Conservation (phyloP, 2,329 filamentous ascomycete species). For the Stenocarpella maydis region DNA sequence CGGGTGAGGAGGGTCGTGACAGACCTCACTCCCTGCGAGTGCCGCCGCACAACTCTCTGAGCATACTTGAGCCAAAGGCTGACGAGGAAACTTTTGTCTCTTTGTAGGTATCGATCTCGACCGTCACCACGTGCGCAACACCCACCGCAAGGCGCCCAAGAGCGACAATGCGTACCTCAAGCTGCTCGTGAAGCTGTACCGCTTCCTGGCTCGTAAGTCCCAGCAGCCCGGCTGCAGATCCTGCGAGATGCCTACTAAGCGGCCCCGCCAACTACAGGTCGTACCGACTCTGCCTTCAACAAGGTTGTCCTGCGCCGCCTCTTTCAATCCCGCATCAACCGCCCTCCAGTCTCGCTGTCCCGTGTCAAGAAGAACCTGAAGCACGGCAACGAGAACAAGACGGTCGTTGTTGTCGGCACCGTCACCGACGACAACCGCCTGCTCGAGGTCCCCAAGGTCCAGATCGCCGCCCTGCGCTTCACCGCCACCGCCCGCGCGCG, state of each 20-base stretch:
- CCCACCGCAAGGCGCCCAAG: conserved; percentile 94
- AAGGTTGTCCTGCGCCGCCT: conserved; percentile 97
- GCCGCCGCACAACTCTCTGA: conserved; percentile 53
- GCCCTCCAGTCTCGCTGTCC: conserved; percentile 91
- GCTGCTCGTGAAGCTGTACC: conserved; percentile 97
- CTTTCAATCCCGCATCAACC: conserved; percentile 99
- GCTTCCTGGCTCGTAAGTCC: conserved; percentile 90
- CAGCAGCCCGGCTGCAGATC: conserved; percentile 6
- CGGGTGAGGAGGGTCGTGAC: conserved; percentile 14
- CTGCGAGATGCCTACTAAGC: not conserved
- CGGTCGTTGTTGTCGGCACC: conserved; percentile 91
- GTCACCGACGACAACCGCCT: conserved; percentile 98
- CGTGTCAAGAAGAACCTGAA: conserved; percentile 79
- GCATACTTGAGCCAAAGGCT: conserved; percentile 72
- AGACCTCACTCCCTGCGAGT: conserved; percentile 38
- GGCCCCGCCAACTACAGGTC: conserved; percentile 63
- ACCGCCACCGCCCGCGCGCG: conserved; percentile 94
- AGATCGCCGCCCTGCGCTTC: conserved; percentile 93
- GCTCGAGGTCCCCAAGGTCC: conserved; percentile 88
- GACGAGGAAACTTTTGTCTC: conserved; percentile 57
- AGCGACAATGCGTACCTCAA: conserved; percentile 96
- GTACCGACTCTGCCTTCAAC: conserved; percentile 98
- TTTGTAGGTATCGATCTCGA: conserved; percentile 75
- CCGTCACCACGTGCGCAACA: conserved; percentile 73
- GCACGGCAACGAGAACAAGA: conserved; percentile 76